These are phyloP conservation scores for Scheffersomyces stipitis DNA, from an alignment of 805 yeast species.

Conservation along the genomic window DNA sequence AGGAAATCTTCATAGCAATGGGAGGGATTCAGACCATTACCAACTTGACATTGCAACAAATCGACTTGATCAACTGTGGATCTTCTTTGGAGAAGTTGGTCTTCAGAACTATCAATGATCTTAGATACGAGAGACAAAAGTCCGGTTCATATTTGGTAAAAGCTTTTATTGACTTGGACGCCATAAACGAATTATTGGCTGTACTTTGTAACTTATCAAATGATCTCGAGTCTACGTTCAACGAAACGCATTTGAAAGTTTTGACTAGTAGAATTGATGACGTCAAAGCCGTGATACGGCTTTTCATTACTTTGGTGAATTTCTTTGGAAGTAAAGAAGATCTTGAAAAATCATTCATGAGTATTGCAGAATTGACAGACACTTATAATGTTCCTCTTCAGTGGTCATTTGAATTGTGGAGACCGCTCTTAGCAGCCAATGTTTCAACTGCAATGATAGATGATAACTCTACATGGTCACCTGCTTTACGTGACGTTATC, in stretches of 20 bases:
- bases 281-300: slow-evolving; percentile 61
- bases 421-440: slow-evolving; percentile 40
- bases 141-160: slow-evolving; percentile 54
- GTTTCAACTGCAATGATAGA: slow-evolving; percentile 13
- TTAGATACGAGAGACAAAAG: slow-evolving; percentile 45
- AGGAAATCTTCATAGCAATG: slow-evolving; percentile 67
- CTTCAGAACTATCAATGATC: slow-evolving; percentile 58
- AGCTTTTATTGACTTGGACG: slow-evolving; percentile 42
- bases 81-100: slow-evolving; percentile 54
- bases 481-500: slow-evolving; percentile 3
- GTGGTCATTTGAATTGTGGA: slow-evolving; percentile 82
- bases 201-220: slow-evolving; percentile 53
- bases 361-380: slow-evolving; percentile 40
- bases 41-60: slow-evolving; percentile 65
- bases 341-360: slow-evolving; percentile 35
- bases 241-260: slow-evolving; percentile 60
- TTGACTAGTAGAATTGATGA: slow-evolving; percentile 74
- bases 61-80: slow-evolving; percentile 66
- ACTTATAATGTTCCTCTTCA: slow-evolving; percentile 48
- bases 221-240: slow-evolving; percentile 34
- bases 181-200: slow-evolving; percentile 64
- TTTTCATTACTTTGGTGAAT: slow-evolving; percentile 58
- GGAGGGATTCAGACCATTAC: slow-evolving; percentile 75
- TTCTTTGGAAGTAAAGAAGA: slow-evolving; percentile 43
- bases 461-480: slow-evolving; percentile 1